phyloP scores from a whole-genome alignment of 192 early-diverging fungal genomes.

The Glomus cerebriforme region DNA sequence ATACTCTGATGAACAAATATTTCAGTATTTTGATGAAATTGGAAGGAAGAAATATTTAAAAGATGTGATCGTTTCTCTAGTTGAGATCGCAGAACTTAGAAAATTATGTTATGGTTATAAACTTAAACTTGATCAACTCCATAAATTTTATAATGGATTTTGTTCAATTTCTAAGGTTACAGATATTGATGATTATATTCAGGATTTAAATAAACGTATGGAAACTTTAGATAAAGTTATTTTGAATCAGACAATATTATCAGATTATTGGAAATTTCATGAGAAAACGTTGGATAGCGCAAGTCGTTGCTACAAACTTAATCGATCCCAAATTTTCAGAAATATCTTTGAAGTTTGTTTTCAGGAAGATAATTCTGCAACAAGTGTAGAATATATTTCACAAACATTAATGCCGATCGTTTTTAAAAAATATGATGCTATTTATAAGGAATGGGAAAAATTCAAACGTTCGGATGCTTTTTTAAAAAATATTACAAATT shows the following conservation, averaged over 20 bases:
- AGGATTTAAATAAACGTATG: not conserved
- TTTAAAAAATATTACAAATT: slow-evolving; percentile 9
- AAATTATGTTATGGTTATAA: not conserved
- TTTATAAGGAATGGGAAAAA: slow-evolving; percentile 4
- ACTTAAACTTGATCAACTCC: not conserved
- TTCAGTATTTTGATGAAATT: not conserved
- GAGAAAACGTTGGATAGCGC: not conserved
- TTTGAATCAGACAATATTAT: not conserved
- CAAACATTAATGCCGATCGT: not conserved
- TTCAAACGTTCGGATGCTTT: not conserved
- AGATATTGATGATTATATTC: not conserved
- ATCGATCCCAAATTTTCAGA: not conserved
- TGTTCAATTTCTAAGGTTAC: not conserved
- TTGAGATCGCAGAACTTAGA: not conserved
- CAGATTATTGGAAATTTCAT: not conserved
- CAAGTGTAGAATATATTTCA: not conserved
- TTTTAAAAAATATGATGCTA: not conserved
- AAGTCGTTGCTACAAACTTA: not conserved
- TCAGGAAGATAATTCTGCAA: not conserved
- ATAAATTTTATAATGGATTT: not conserved
- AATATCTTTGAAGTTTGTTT: not conserved
- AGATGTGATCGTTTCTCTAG: too few relatives aligned
- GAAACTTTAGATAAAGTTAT: not conserved
- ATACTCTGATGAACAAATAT: not conserved
- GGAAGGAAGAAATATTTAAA: not conserved